These are phyloP conservation scores for Cryptosporidium viatorum DNA, from an alignment of 169 alveolate species.

Conservation along the genomic window DNA sequence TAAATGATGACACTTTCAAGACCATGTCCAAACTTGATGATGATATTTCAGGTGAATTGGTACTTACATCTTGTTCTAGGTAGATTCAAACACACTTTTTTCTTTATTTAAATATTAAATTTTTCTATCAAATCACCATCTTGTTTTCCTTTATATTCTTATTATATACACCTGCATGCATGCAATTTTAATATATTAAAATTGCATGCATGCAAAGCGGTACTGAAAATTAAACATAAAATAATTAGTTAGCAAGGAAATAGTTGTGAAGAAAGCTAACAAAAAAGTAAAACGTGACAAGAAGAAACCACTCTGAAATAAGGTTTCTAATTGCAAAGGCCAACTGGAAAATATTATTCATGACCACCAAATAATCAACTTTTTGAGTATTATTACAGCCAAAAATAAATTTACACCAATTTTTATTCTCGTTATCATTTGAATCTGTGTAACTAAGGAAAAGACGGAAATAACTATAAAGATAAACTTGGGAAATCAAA, in stretches of 20 bases:
- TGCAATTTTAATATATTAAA: background rate
- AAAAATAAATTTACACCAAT: background rate
- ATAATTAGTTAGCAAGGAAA: background rate
- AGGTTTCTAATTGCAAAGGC: background rate
- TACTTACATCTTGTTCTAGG: slow-evolving; percentile 32
- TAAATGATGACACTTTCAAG: background rate
- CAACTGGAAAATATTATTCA: background rate
- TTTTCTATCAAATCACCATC: too few relatives aligned
- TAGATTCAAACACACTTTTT: background rate
- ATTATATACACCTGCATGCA: background rate
- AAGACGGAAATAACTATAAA: background rate
- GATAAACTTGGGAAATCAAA: background rate
- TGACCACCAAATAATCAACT: background rate
- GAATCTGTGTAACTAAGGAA: background rate
- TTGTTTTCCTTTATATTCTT: too few relatives aligned
- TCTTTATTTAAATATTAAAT: too few relatives aligned
- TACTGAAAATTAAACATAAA: background rate
- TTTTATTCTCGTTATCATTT: background rate
- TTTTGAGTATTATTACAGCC: background rate
- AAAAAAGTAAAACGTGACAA: slow-evolving; percentile 9
- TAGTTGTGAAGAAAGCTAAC: background rate
- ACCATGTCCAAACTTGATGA: slow-evolving; percentile 10
- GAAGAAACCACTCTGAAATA: slow-evolving; percentile 59
- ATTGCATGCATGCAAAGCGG: background rate
- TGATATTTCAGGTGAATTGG: background rate